These are phyloP conservation scores for Echinochloa phyllopogon DNA, from an alignment of 176 grass and related monocot species.

Conservation along the genomic window DNA sequence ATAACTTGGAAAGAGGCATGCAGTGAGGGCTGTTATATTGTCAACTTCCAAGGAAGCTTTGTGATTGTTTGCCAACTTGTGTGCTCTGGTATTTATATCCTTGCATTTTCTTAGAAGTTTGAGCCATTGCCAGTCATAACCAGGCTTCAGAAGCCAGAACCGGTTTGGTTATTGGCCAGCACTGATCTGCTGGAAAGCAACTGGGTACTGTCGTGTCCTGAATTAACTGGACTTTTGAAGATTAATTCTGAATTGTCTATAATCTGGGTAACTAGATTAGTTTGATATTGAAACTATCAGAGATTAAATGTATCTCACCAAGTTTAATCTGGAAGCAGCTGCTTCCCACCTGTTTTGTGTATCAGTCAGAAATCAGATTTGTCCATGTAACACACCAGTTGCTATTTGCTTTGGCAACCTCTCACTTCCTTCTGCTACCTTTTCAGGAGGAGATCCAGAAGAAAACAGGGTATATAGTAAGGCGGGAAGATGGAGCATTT, in stretches of 20 bases:
- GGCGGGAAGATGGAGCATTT: slow-evolving; percentile 89
- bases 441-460: slow-evolving; percentile 96
- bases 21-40: not conserved
- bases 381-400: not conserved
- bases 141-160: not conserved
- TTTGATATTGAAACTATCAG: slow-evolving; percentile 1
- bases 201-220: not conserved
- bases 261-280: slow-evolving; percentile 6
- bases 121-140: not conserved
- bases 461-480: slow-evolving; percentile 96
- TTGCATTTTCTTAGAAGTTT: slow-evolving; percentile 13
- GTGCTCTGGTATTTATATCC: slow-evolving; percentile 18
- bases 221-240: slow-evolving; percentile 12
- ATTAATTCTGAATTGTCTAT: slow-evolving; percentile 13
- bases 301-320: not conserved
- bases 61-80: not conserved
- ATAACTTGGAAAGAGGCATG: slow-evolving; percentile 17
- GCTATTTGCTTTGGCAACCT: slow-evolving; percentile 12
- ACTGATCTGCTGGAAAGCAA: not conserved
- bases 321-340: slow-evolving; percentile 13
- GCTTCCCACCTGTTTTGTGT: not conserved
- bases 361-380: not conserved
- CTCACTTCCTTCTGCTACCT: slow-evolving; percentile 14
- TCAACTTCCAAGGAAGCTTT: not conserved
- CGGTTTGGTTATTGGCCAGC: not conserved